Conservation (phyloP, 2,329 filamentous ascomycete species). For the Uncinocarpus reesii region DNA sequence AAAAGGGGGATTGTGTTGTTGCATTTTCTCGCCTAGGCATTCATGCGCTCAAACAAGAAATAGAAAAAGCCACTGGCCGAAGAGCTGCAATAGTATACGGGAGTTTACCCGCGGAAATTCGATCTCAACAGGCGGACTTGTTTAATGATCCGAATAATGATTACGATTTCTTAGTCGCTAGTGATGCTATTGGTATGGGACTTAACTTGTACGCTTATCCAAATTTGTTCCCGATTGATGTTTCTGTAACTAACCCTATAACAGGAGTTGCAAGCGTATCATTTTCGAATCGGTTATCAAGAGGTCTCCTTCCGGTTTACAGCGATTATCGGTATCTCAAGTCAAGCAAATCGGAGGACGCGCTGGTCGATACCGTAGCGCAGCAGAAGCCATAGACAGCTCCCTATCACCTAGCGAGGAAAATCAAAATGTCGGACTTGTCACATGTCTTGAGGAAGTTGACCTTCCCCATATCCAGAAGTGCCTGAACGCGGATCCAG, state of each 20-base stretch:
- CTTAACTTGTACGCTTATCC: conserved; percentile 60
- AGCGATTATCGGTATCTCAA: conserved; percentile 59
- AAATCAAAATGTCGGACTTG: conserved; percentile 50
- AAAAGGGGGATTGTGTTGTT: conserved; percentile 86
- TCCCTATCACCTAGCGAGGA: conserved; percentile 11
- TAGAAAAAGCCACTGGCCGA: conserved; percentile 64
- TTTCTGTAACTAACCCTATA: conserved; percentile 13
- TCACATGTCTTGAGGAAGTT: conserved; percentile 63
- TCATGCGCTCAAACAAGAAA: conserved; percentile 64
- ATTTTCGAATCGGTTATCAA: conserved; percentile 75
- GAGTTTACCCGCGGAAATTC: conserved; percentile 78
- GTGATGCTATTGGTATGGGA: conserved; percentile 95
- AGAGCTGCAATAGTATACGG: conserved; percentile 92
- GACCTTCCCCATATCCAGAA: conserved; percentile 55
- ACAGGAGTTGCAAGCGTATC: conserved; percentile 67
- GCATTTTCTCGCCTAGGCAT: conserved; percentile 74
- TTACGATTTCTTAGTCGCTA: conserved; percentile 88
- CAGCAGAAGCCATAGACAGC: conserved; percentile 40
- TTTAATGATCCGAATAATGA: conserved; percentile 96
- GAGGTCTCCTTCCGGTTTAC: conserved; percentile 50
- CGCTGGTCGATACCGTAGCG: conserved; percentile 74
- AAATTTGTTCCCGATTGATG: neutral
- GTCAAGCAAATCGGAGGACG: conserved; percentile 92
- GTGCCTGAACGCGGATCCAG: conserved; percentile 54
- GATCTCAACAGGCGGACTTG: conserved; percentile 77